phyloP scores from a whole-genome alignment of 768 basidiomycete species.

The Exidia glandulosa region DNA sequence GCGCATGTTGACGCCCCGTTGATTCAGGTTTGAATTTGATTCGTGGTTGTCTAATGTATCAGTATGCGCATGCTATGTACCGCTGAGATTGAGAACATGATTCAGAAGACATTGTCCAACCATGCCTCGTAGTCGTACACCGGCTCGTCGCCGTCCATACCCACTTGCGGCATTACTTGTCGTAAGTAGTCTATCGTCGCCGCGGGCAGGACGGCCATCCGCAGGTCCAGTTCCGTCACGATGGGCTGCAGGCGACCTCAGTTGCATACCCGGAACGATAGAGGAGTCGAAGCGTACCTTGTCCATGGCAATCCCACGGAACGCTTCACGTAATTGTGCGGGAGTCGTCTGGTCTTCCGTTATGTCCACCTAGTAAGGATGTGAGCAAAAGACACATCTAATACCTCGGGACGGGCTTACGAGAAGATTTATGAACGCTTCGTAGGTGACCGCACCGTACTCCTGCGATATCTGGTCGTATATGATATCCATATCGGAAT shows the following conservation, averaged over 20 bases:
- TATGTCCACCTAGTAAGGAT: conserved; percentile 65
- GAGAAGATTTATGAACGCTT: conserved; percentile 89
- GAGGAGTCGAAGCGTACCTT: conserved; percentile 43
- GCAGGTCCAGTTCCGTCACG: conserved; percentile 88
- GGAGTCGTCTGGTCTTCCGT: conserved; percentile 91
- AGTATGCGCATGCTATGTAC: too few relatives aligned
- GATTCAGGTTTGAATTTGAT: too few relatives aligned
- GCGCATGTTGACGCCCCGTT: too few relatives aligned
- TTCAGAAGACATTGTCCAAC: conserved; percentile 61
- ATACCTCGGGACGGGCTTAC: too few relatives aligned
- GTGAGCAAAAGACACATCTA: neutral
- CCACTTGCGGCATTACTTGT: conserved; percentile 57
- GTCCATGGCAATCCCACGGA: conserved; percentile 81
- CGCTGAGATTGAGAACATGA: too few relatives aligned
- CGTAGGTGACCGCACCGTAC: conserved; percentile 84
- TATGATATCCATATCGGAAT: conserved; percentile 78
- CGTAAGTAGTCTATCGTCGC: conserved; percentile 71
- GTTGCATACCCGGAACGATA: neutral
- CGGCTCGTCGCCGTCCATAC: conserved; percentile 28
- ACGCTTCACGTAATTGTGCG: conserved; percentile 85
- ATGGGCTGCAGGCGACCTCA: conserved; percentile 47
- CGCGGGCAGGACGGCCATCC: conserved; percentile 67
- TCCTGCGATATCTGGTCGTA: conserved; percentile 68
- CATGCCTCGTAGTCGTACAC: conserved; percentile 78
- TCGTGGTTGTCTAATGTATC: too few relatives aligned